These are phyloP conservation scores for Puccinia novopanici DNA, from an alignment of 1,284 basidiomycete genomes.

Conservation along the genomic window DNA sequence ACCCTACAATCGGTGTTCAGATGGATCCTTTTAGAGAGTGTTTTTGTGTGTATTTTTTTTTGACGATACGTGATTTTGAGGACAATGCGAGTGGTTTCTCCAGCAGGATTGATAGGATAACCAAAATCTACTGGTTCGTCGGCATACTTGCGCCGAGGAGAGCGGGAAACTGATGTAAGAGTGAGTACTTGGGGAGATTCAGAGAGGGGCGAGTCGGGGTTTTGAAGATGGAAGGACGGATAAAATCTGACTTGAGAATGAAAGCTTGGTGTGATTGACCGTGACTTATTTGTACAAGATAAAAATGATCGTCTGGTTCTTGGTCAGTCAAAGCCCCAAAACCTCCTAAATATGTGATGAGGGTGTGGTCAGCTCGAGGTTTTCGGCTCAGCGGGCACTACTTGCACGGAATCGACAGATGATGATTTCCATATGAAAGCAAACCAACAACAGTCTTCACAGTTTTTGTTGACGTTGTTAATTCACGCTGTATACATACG, in stretches of 20 bases:
- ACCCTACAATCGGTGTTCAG: not conserved
- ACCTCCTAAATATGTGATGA: not conserved
- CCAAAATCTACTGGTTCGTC: slow-evolving; percentile 2
- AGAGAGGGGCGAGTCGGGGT: not conserved
- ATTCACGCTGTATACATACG: not conserved
- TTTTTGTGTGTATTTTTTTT: no score
- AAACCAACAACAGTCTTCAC: slow-evolving; percentile 1
- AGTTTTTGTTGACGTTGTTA: not conserved
- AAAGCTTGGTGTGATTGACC: not conserved
- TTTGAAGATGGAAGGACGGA: not conserved
- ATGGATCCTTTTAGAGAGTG: not conserved
- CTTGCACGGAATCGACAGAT: slow-evolving; percentile 23
- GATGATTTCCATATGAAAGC: slow-evolving; percentile 10
- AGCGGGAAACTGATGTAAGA: slow-evolving; percentile 4
- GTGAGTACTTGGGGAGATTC: not conserved
- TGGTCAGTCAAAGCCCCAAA: not conserved
- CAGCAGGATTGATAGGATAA: not conserved
- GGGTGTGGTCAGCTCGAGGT: slow-evolving; percentile 17
- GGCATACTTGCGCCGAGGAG: not conserved
- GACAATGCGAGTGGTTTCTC: not conserved
- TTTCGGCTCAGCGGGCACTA: slow-evolving; percentile 8
- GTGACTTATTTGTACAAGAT: not conserved
- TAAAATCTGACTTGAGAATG: not conserved
- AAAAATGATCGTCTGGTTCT: not conserved
- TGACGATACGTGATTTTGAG: not conserved